Evolutionary conservation across 2,329 filamentous ascomycete species (phyloP).

Genomic region (Chaetomiaceae sp.): DNA sequence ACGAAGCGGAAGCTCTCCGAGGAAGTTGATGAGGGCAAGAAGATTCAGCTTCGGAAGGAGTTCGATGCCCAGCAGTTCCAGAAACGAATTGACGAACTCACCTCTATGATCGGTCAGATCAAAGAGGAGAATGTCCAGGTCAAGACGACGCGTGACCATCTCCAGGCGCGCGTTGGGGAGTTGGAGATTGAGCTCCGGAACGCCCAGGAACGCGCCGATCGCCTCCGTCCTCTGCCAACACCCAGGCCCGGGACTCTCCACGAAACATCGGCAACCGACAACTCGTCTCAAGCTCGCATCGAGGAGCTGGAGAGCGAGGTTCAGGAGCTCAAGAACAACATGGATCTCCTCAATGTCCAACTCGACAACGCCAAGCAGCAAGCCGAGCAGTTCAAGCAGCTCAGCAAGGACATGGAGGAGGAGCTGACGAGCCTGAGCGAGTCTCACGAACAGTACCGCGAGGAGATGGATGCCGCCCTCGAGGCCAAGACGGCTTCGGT

Average conservation of each 20-base stretch:
- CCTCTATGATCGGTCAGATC: conserved; percentile 69
- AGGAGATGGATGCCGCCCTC: conserved; percentile 73
- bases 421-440: conserved; percentile 73
- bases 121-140: conserved; percentile 82
- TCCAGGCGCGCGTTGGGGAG: conserved; percentile 85
- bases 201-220: conserved; percentile 79
- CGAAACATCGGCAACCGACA: conserved; percentile 35
- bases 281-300: conserved; percentile 53
- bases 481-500: conserved; percentile 75
- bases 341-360: conserved; percentile 75
- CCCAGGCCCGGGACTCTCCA: conserved; percentile 43
- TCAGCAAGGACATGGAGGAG: conserved; percentile 84
- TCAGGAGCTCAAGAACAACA: conserved; percentile 78
- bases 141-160: conserved; percentile 83
- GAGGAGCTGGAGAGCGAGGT: conserved; percentile 82
- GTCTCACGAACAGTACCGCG: conserved; percentile 79
- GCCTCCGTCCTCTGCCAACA: conserved; percentile 75
- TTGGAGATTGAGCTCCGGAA: conserved; percentile 81
- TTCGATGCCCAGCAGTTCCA: conserved; percentile 85
- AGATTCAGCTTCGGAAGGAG: conserved; percentile 76
- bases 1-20: conserved; percentile 79
- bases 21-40: conserved; percentile 80
- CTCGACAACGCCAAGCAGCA: conserved; percentile 76
- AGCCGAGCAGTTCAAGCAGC: conserved; percentile 80
- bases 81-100: conserved; percentile 88